Conservation (phyloP, 1,284 basidiomycete genomes). For the Sporisorium scitamineum region DNA sequence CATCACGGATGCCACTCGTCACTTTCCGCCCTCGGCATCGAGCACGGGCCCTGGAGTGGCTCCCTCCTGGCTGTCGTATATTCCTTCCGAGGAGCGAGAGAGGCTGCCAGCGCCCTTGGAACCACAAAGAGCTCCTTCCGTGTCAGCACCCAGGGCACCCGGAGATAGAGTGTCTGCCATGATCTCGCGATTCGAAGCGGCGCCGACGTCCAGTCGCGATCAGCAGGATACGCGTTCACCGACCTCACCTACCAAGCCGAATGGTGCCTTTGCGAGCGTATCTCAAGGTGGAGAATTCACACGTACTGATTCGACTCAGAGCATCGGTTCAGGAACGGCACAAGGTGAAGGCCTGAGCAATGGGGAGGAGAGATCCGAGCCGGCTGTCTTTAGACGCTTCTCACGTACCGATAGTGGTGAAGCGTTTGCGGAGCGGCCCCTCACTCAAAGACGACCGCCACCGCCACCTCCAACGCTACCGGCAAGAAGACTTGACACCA, state of each 20-base stretch:
- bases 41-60: slow-evolving; percentile 20
- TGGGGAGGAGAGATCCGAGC: slow-evolving; percentile 1
- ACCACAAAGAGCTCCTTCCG: slow-evolving; percentile 12
- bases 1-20: slow-evolving; percentile 60
- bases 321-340: neutral
- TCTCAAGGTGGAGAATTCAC: neutral
- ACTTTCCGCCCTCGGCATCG: slow-evolving; percentile 55
- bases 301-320: slow-evolving; percentile 6
- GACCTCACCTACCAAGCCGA: slow-evolving; percentile 11
- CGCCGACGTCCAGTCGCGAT: neutral
- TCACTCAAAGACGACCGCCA: slow-evolving; percentile 22
- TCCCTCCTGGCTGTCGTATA: slow-evolving; percentile 50
- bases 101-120: slow-evolving; percentile 39
- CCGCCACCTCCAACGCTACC: slow-evolving; percentile 28
- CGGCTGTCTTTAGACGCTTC: slow-evolving; percentile 30
- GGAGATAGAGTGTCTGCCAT: slow-evolving; percentile 47
- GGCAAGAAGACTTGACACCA: slow-evolving; percentile 6
- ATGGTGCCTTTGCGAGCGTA: neutral
- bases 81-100: slow-evolving; percentile 38
- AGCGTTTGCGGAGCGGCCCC: neutral
- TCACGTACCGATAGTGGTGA: slow-evolving; percentile 4
- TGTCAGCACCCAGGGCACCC: slow-evolving; percentile 5
- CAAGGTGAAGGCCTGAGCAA: neutral
- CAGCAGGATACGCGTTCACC: slow-evolving; percentile 1
- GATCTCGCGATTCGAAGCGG: slow-evolving; percentile 44